Evolutionary conservation across 2,329 filamentous ascomycete species (phyloP).

Genomic region (Alternaria sp.): DNA sequence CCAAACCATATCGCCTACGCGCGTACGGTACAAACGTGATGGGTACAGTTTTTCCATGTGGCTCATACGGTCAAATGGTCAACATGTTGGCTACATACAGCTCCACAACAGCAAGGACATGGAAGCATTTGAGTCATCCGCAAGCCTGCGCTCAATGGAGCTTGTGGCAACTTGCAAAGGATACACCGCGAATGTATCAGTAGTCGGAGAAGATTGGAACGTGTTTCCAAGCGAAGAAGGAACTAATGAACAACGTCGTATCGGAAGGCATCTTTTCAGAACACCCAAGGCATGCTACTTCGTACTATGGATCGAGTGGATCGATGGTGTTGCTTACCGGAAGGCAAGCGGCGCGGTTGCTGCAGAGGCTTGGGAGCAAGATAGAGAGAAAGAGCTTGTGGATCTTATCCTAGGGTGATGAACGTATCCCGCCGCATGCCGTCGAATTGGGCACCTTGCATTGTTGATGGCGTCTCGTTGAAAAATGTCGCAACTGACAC

Average conservation of each 20-base stretch:
- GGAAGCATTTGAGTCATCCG: rapidly evolving
- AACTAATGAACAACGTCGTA: neutral
- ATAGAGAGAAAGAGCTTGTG: rapidly evolving
- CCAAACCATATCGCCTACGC: neutral
- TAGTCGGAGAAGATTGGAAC: neutral
- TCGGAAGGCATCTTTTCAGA: neutral
- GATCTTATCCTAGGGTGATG: neutral
- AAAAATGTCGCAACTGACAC: too few relatives aligned
- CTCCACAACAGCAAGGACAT: neutral
- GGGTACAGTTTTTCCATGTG: too few relatives aligned
- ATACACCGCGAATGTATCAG: neutral
- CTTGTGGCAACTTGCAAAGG: neutral
- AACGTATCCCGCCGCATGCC: rapidly evolving
- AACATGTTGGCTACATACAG: neutral
- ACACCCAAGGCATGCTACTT: too few relatives aligned
- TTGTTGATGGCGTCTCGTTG: too few relatives aligned
- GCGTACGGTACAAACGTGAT: too few relatives aligned
- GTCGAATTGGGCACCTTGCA: too few relatives aligned
- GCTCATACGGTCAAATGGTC: neutral
- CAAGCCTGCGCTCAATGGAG: neutral
- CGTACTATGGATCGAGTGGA: neutral
- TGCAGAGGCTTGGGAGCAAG: neutral
- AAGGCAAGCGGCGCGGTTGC: neutral
- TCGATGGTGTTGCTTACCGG: neutral
- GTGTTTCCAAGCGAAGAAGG: neutral